Conservation (phyloP, 2,329 filamentous ascomycete genomes). For the Colletotrichum tropicale region DNA sequence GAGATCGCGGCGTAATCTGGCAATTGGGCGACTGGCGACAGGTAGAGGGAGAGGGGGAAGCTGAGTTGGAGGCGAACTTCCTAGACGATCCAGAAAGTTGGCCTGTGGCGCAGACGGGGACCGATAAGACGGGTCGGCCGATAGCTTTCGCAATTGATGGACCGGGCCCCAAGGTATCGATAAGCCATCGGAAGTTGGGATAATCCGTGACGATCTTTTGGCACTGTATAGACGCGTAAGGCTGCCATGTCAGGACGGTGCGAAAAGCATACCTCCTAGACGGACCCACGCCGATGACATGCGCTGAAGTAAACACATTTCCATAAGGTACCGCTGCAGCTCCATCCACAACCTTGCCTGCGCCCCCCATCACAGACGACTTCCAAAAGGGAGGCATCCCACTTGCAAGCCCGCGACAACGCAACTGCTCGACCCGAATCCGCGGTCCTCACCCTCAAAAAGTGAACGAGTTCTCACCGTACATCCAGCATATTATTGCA, state of each 20-base stretch:
- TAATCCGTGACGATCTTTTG: neutral
- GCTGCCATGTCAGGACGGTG: neutral
- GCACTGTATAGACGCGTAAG: neutral
- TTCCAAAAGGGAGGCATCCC: constrained; percentile 13
- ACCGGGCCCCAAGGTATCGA: constrained; percentile 2
- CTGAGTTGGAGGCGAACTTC: constrained; percentile 4
- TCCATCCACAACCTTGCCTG: constrained; percentile 5
- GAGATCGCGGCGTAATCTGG: neutral
- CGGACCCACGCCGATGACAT: constrained; percentile 7
- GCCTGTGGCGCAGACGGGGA: constrained; percentile 16
- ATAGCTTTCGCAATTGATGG: neutral
- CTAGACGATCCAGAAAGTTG: constrained; percentile 15
- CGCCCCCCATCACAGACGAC: constrained; percentile 12
- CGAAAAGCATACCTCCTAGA: neutral
- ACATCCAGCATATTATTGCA: neutral
- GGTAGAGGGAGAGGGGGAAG: neutral
- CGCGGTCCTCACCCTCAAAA: neutral
- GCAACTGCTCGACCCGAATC: neutral
- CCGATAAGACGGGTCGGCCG: constrained; percentile 2
- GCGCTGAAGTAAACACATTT: constrained; percentile 31
- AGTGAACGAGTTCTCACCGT: neutral
- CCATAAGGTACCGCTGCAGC: constrained; percentile 18
- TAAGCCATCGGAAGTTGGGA: neutral
- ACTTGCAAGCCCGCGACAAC: neutral
- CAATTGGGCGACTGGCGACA: neutral